Evolutionary conservation across 495 filamentous ascomycete species (phyloP), one percentile per base, ranked within the genome.

Genomic region (Hypoxylon perforatum): DNA sequence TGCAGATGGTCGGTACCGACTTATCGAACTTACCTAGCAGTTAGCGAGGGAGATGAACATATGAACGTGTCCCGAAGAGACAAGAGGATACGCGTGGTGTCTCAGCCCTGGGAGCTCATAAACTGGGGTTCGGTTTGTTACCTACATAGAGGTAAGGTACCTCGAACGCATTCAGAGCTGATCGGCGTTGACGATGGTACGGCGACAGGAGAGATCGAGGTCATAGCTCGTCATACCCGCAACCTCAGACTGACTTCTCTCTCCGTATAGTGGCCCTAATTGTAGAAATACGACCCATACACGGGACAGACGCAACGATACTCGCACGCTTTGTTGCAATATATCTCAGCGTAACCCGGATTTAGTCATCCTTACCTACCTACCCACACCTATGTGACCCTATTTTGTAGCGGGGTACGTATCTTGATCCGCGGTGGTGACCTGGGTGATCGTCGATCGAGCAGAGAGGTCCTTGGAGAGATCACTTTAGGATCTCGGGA

Each of bases 381-480:
- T 48, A 35, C 42, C 30, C 46, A 63, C 42, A 52, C 58, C 53
- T 62, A 53, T 53, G 51, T 68, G 48, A 57, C 54, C 50, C n/a
- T 44, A 12, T 61, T 44, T 38, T 41, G 50, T 47, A 61, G 23
- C 35, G 51, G 49, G 65, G 65, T 69, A 53, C 56, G 44, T 49
- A 61, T 61, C 48, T 57, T 56, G 39, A 23, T 23, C 25, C 25
- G 60, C n/a, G n/a, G n/a, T n/a, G n/a, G n/a, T n/a, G n/a, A n/a
- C n/a, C n/a, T n/a, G 12, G 41, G 23, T 65, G 61, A 69, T 69
- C 66, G 66, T 65, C 66, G 61, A 69, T 64, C 57, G 51, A 65
- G 51, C 45, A 60, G 65, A 69, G n/a, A n/a, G n/a, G 45, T 61
- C 57, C 66, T 61, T 57, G 61, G 61, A 64, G 66, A 69, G 66